Evolutionary conservation across 257 asterid genomes (phyloP), one percentile per base, ranked within the genome.

Genomic region (Solanum megistacrolobum): DNA sequence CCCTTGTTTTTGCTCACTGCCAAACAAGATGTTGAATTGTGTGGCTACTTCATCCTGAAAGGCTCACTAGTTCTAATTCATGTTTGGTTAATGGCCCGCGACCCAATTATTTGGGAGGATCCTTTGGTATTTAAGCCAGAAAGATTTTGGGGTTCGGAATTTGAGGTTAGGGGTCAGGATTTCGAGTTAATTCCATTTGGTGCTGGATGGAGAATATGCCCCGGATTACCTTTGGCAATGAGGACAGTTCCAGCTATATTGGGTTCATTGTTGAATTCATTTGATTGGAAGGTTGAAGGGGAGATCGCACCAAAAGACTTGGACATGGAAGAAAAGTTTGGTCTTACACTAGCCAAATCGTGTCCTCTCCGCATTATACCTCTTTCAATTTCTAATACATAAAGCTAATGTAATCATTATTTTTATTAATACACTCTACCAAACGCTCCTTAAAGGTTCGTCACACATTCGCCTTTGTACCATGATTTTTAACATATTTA

Each of bases 121-220:
- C 76, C 89, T 12, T 81, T 79, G 48, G 35, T 25, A 36, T 83
- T 88, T 46, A 38, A 31, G n/a, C 84, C 89, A 14, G 84, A 88
- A 21, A 65, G 89, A 62, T 83, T 83, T 68, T 35, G 41, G 69
- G 25, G 55, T 75, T 75, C 34, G 6, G 34, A 75, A 12, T 75
- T 75, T 36, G 55, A 75, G 6, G 55, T 75, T 38, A 43, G 55
- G 4, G 21, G 34, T 6, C 21, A 75, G 12, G 55, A 36, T 23
- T 75, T 75, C 2, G 55, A 36, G 12, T 23, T 75, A 36, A 75
- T 75, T 75, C 12, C 55, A 36, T 75, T 38, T 75, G 83, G 55
- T 36, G 55, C 32, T 21, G 83, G 21, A 0, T 3, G 83, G 12
- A 75, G 83, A 75, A 38, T 36, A 35, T 36, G 83, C 21, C 55